Evolutionary conservation across 2,329 filamentous ascomycete species (phyloP).

Genomic region (Epichloe uncinata): DNA sequence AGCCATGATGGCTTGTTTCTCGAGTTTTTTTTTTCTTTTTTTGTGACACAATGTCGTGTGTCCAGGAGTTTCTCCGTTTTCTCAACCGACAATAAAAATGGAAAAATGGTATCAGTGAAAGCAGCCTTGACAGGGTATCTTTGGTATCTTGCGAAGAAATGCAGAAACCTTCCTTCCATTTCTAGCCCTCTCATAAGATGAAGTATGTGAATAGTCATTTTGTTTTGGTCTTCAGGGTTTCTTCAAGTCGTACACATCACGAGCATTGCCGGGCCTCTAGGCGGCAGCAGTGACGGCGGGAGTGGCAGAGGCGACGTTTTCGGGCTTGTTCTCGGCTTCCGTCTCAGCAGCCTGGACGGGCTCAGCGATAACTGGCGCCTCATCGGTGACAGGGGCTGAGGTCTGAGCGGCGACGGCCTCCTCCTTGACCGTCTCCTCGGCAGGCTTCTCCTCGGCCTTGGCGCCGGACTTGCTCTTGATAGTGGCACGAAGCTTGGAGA

Average conservation of each 20-base stretch:
- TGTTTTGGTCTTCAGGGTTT: conserved; percentile 9
- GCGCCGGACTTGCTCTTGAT: conserved; percentile 34
- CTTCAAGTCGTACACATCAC: conserved; percentile 15
- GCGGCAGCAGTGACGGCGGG: conserved; percentile 39
- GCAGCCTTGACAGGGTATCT: conserved; percentile 43
- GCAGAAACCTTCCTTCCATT: conserved; percentile 37
- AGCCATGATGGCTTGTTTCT: conserved; percentile 1
- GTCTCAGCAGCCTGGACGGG: conserved; percentile 14
- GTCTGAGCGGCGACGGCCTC: conserved; percentile 19
- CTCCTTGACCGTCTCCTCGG: conserved; percentile 21
- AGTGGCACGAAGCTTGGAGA: conserved; percentile 48
- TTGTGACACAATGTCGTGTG: conserved; percentile 9
- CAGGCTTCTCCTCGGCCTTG: conserved; percentile 30
- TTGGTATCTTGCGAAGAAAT: conserved; percentile 37
- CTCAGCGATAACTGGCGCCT: conserved; percentile 13
- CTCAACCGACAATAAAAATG: conserved; percentile 14
- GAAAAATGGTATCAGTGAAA: conserved; percentile 30
- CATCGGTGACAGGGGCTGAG: conserved; percentile 14
- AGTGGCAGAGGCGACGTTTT: conserved; percentile 26
- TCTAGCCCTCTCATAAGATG: conserved; percentile 28
- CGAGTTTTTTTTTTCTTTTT: conserved; percentile 7
- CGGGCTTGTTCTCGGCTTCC: conserved; percentile 29
- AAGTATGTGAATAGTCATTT: conserved; percentile 12
- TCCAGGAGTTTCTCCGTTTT: conserved; percentile 9
- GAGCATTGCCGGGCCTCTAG: conserved; percentile 22